Conservation (phyloP, 2,329 filamentous ascomycete species). For the Alternaria panax region DNA sequence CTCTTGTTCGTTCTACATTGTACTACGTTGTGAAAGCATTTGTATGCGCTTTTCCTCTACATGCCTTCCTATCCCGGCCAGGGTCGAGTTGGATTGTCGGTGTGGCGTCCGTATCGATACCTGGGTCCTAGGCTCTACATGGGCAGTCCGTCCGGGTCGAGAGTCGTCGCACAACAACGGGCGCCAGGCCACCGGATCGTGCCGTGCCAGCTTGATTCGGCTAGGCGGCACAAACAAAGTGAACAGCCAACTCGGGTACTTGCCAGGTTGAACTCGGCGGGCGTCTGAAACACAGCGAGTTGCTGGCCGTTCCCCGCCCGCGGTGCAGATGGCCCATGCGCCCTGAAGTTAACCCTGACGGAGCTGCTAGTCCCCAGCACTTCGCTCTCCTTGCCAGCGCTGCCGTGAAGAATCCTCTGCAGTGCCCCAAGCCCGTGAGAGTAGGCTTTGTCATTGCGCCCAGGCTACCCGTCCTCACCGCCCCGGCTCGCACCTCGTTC, state of each 20-base stretch:
- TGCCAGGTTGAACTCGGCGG: not conserved
- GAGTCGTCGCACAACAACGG: too few relatives aligned
- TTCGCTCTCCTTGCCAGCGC: slow-evolving; percentile 23
- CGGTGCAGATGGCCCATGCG: too few relatives aligned
- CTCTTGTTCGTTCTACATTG: too few relatives aligned
- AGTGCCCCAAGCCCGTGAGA: slow-evolving; percentile 24
- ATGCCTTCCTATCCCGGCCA: too few relatives aligned
- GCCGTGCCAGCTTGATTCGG: not conserved
- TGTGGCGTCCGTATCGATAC: too few relatives aligned
- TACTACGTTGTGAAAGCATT: too few relatives aligned
- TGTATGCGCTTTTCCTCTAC: too few relatives aligned
- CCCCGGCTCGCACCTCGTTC: slow-evolving; percentile 20
- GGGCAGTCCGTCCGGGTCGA: too few relatives aligned
- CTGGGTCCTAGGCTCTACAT: too few relatives aligned
- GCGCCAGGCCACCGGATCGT: too few relatives aligned
- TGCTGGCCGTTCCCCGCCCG: slow-evolving; percentile 15
- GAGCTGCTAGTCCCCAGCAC: slow-evolving; percentile 28
- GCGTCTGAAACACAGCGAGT: slow-evolving; percentile 9
- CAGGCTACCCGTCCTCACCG: slow-evolving; percentile 19
- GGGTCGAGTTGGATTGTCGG: too few relatives aligned
- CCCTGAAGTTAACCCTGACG: slow-evolving; percentile 40
- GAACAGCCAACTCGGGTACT: not conserved
- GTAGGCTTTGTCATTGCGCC: slow-evolving; percentile 16
- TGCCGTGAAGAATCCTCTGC: slow-evolving; percentile 26
- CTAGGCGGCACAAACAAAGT: not conserved